phyloP scores from a whole-genome alignment of 1,284 basidiomycete genomes.

The Malassezia slooffiae region DNA sequence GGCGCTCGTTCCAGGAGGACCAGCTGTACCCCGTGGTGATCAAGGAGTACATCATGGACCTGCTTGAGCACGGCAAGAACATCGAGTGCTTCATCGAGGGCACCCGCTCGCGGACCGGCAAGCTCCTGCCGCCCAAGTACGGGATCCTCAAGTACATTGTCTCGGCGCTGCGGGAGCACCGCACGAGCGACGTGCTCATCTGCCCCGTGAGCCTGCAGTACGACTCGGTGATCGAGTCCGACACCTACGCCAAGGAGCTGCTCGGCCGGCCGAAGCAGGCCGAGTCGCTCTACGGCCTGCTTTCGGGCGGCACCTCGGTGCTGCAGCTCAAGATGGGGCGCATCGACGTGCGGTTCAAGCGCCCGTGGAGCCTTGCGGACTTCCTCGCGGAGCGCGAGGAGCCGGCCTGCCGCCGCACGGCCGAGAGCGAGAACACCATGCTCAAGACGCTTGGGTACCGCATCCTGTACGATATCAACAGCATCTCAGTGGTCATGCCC shows the following conservation, averaged over 20 bases:
- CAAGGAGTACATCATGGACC: slow-evolving; percentile 47
- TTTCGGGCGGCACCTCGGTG: slow-evolving; percentile 41
- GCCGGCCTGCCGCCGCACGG: slow-evolving; percentile 23
- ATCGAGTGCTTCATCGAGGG: slow-evolving; percentile 47
- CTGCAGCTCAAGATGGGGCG: slow-evolving; percentile 46
- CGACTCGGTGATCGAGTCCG: slow-evolving; percentile 48
- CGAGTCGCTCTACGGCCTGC: slow-evolving; percentile 45
- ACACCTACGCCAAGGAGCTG: slow-evolving; percentile 47
- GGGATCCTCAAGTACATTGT: slow-evolving; percentile 48
- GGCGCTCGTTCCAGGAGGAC: slow-evolving; percentile 45
- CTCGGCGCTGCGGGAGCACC: slow-evolving; percentile 37
- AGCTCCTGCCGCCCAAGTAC: slow-evolving; percentile 47
- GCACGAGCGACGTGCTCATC: slow-evolving; percentile 46
- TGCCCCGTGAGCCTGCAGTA: slow-evolving; percentile 48
- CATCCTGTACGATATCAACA: slow-evolving; percentile 47
- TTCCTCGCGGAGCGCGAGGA: slow-evolving; percentile 42
- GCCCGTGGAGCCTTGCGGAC: slow-evolving; percentile 46
- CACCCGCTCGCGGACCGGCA: slow-evolving; percentile 47
- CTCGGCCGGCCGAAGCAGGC: slow-evolving; percentile 48
- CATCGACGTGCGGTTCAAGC: slow-evolving; percentile 48
- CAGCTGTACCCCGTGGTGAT: slow-evolving; percentile 46
- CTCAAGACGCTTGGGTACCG: slow-evolving; percentile 47
- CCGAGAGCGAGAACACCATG: slow-evolving; percentile 26
- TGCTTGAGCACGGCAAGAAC: slow-evolving; percentile 44
- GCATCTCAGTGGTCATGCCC: slow-evolving; percentile 47